phyloP scores from a whole-genome alignment of 2,329 filamentous ascomycete genomes.

The Colletotrichum eremochloae region DNA sequence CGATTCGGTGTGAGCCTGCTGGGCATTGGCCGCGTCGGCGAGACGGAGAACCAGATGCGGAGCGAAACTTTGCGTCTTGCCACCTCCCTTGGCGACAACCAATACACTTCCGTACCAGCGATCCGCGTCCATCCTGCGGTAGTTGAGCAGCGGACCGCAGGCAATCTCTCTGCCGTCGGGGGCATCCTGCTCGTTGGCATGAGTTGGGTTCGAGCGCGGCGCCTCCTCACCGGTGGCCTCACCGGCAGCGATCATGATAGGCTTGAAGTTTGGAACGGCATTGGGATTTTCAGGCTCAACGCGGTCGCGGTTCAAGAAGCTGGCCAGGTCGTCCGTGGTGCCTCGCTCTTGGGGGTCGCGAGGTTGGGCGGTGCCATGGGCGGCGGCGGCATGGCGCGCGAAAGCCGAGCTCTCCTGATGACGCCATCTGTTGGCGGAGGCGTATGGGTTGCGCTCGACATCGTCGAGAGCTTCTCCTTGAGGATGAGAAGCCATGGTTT shows the following conservation, averaged over 20 bases:
- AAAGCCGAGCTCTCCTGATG: constrained; percentile 73
- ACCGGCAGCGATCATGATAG: constrained; percentile 62
- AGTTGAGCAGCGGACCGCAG: constrained; percentile 83
- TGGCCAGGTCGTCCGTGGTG: constrained; percentile 65
- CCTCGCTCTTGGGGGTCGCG: constrained; percentile 58
- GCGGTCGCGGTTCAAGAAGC: constrained; percentile 69
- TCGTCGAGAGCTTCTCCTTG: constrained; percentile 48
- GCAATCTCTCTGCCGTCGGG: constrained; percentile 71
- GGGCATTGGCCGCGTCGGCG: constrained; percentile 49
- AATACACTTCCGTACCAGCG: constrained; percentile 89
- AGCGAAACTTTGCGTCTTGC: constrained; percentile 66
- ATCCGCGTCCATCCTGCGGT: constrained; percentile 76
- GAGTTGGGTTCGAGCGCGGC: constrained; percentile 38
- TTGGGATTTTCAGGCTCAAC: constrained; percentile 57
- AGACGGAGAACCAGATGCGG: constrained; percentile 71
- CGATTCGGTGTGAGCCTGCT: constrained; percentile 41
- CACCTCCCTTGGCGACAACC: constrained; percentile 82
- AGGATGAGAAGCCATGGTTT: constrained; percentile 43
- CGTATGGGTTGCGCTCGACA: constrained; percentile 64
- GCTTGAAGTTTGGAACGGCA: constrained; percentile 57
- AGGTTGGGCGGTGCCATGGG: constrained; percentile 45
- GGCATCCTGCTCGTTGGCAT: constrained; percentile 41
- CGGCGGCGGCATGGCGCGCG: constrained; percentile 60
- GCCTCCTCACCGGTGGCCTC: constrained; percentile 50
- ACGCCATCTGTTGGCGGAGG: constrained; percentile 71